Percentiles rank a stretch among this genome's conserved stretches.
phyloP scores from a whole-genome alignment of 352 stramenopile genomes.

The Phytophthora sansomeana region DNA sequence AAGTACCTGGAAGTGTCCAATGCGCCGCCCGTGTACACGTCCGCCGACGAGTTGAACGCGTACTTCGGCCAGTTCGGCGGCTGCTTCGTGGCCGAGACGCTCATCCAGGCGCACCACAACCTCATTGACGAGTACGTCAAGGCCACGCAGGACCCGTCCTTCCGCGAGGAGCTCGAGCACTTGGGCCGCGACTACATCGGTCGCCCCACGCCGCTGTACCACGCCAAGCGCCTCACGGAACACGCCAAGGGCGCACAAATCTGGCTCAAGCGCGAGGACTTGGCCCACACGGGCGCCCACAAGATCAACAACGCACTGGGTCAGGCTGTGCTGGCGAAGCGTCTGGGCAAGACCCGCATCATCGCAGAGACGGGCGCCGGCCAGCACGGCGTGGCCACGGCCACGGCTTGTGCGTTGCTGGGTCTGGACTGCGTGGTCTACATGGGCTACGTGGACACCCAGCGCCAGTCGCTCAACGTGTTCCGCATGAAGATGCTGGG shows the following conservation, averaged over 20 bases:
- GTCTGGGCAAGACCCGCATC: slow-evolving; percentile 97
- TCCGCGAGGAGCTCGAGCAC: slow-evolving; percentile 95
- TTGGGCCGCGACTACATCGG: slow-evolving; percentile 95
- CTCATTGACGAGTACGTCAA: slow-evolving; percentile 95
- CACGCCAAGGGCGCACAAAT: slow-evolving; percentile 94
- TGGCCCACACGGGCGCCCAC: slow-evolving; percentile 98
- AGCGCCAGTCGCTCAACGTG: slow-evolving; percentile 98
- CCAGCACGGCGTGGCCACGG: slow-evolving; percentile 98
- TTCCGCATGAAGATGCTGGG: slow-evolving; percentile 99
- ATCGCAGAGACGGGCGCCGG: slow-evolving; percentile 98
- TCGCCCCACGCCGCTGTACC: slow-evolving; percentile 96
- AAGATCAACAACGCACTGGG: slow-evolving; percentile 99
- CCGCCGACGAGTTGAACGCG: slow-evolving; percentile 65
- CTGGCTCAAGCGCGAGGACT: slow-evolving; percentile 98
- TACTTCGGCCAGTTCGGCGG: slow-evolving; percentile 96
- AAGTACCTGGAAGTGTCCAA: slow-evolving; percentile 79
- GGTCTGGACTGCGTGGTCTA: slow-evolving; percentile 98
- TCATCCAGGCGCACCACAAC: slow-evolving; percentile 97
- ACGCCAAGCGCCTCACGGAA: slow-evolving; percentile 95
- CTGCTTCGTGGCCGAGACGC: slow-evolving; percentile 98
- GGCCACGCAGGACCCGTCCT: slow-evolving; percentile 95
- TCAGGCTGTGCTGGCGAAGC: slow-evolving; percentile 96
- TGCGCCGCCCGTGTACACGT: slow-evolving; percentile 74
- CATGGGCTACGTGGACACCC: slow-evolving; percentile 98
- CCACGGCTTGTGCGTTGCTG: slow-evolving; percentile 96